Evolutionary conservation across 768 basidiomycete genomes (phyloP), one percentile per base, ranked within the genome.

Genomic region (Mycena crocata): DNA sequence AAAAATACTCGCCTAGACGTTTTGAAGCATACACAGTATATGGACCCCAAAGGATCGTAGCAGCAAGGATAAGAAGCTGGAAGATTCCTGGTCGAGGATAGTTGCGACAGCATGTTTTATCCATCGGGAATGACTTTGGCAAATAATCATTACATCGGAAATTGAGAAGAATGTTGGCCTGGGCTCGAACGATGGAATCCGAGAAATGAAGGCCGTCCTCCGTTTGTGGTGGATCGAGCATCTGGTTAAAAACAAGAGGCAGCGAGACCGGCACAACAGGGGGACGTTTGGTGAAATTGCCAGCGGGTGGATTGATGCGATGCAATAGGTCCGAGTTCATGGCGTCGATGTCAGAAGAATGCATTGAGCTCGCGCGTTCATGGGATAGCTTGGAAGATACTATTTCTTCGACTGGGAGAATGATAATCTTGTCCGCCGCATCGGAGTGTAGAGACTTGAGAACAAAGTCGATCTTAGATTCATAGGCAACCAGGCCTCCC

Each of bases 281-380:
- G 15, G 74, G 46, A 21, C 71, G 62, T 15, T 63, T 70, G 5
- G 74, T 57, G 40, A 67, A 51, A 9, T 64, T 21, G 68, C 65
- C 42, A 78, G 72, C 49, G 81, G 80, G 64, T 21, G 50, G 32
- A 21, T 83, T 77, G 24, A 93, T 85, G 57, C 92, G 88, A 73
- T 93, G 92, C 65, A 82, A 83, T 55, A 96, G 83, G 75, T 93
- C 91, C 3, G 92, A 90, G 77, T 98, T 97, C 94, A 98, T 96
- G 42, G 92, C 93, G 71, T 94, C 91, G 60, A 96, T 90, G 72
- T 96, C 93, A 17, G 90, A 86, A 28, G 88, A 83, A 61, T 87
- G 87, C 83, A 98, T 92, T 13, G 89, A 90, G 30, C 81, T 73
- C 8, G 88, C 86, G 58, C 94, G 86, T 31, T 89, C 88, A 3